Evolutionary conservation across 108 stramenopile genomes (phyloP).

Genomic region (Skeletonema marinoi): DNA sequence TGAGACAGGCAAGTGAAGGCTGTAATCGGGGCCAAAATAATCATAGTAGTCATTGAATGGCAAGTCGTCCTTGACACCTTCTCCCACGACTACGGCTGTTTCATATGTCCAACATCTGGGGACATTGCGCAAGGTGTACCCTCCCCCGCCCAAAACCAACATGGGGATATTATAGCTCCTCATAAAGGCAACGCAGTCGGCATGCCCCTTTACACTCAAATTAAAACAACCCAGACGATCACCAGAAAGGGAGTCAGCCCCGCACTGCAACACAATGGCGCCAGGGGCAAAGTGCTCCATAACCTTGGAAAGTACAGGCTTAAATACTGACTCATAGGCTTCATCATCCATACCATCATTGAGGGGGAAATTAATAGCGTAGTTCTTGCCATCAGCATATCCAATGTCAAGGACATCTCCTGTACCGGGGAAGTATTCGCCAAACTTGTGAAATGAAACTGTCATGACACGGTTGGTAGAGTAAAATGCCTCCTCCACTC

Average conservation of each 20-base stretch:
- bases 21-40: constrained; percentile 98
- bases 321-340: constrained; percentile 83
- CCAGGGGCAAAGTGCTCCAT: constrained; percentile 96
- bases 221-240: constrained; percentile 99
- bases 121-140: constrained; percentile 99
- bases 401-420: constrained; percentile 89
- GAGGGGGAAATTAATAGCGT: constrained; percentile 98
- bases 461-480: constrained; percentile 99
- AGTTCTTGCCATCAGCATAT: constrained; percentile 93
- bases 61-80: constrained; percentile 87
- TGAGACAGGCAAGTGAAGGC: constrained; percentile 92
- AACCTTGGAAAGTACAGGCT: constrained; percentile 94
- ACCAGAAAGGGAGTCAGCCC: constrained; percentile 96
- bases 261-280: constrained; percentile 98
- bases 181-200: constrained; percentile 92
- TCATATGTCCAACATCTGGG: constrained; percentile 99
- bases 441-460: constrained; percentile 97
- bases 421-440: constrained; percentile 97
- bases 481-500: constrained; percentile 98
- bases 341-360: constrained; percentile 96
- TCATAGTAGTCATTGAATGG: constrained; percentile 99
- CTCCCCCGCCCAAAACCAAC: constrained; percentile 97
- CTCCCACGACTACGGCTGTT: constrained; percentile 90
- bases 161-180: constrained; percentile 94
- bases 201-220: constrained; percentile 94